These are phyloP conservation scores for Chlorella sp. DNA, from an alignment of 139 green algal species.

Conservation along the genomic window DNA sequence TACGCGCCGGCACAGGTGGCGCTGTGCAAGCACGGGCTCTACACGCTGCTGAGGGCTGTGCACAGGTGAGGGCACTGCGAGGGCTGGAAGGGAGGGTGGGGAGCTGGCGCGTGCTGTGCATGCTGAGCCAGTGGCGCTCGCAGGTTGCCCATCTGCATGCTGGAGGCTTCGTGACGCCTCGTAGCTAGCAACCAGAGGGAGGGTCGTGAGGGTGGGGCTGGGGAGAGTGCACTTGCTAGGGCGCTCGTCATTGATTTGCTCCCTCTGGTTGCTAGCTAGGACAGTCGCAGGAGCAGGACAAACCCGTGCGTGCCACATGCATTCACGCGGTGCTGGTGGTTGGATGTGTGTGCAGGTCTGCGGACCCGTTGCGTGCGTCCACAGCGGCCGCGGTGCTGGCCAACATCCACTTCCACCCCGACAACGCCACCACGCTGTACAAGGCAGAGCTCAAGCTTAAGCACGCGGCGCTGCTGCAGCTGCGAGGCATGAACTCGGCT, in stretches of 20 bases:
- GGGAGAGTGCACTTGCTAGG: neutral
- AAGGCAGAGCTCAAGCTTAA: slow-evolving; percentile 43
- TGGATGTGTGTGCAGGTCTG: slow-evolving; percentile 2
- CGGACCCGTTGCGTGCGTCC: slow-evolving; percentile 22
- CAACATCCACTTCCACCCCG: slow-evolving; percentile 42
- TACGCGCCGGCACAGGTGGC: slow-evolving; percentile 27
- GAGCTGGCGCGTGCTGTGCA: too few relatives aligned
- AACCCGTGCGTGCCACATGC: too few relatives aligned
- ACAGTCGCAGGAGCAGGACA: too few relatives aligned
- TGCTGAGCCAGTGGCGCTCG: neutral
- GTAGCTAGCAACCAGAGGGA: neutral
- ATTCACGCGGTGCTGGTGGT: too few relatives aligned
- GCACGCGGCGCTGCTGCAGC: slow-evolving; percentile 22
- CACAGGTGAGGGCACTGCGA: slow-evolving; percentile 14
- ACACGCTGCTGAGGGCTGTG: slow-evolving; percentile 33
- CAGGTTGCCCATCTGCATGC: neutral
- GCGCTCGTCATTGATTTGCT: too few relatives aligned
- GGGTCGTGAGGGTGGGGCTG: neutral
- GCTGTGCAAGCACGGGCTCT: slow-evolving; percentile 37
- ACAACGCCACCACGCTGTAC: slow-evolving; percentile 37
- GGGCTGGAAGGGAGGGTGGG: too few relatives aligned
- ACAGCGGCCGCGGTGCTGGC: slow-evolving; percentile 24
- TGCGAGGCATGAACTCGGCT: slow-evolving; percentile 9
- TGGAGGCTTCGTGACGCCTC: neutral
- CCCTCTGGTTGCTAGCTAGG: too few relatives aligned